Evolutionary conservation across 2,329 filamentous ascomycete species (phyloP), one percentile per base, ranked within the genome.

Genomic region (Aspergillus japonicus): DNA sequence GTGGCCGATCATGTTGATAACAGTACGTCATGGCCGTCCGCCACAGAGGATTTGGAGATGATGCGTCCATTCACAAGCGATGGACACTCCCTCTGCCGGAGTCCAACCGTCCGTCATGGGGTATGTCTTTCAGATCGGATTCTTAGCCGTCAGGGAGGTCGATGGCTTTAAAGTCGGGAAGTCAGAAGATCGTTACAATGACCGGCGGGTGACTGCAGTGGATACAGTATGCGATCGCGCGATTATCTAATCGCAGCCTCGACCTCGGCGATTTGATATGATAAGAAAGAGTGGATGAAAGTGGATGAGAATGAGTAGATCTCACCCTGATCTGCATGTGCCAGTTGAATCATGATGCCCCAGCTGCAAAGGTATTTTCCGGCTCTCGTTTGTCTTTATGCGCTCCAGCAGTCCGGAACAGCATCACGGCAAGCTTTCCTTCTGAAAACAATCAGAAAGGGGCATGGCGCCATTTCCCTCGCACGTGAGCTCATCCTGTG

Each of bases 1-100:
- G 26, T 33, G 42, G 53, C 14, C 42, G 53, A 48, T 55, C 26
- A 33, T 16, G 26, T n/a, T 35, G 53, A 35, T 44, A 44, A 19
- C 5, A 19, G 39, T 48, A 55, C 53, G 53, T 55, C 53, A 55
- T 31, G 26, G n/a, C 31, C 42, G 42, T 23, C 42, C 26, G 53
- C 26, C 26, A 55, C 42, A 35, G 53, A 21, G 19, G n/a, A 16
- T 33, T n/a, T 21, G 53, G 5, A 19, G 44, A 33, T 35, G 26
- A 35, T 16, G n/a, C 23, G 26, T 7, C 10, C 24, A n/a, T 23
- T 14, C 11, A 4, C 5, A 5, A 5, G 29, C 10, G 26, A 39
- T 31, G 5, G 23, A 8, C 8, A 11, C 11, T 16, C 12, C 33
- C 21, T n/a, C 31, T 51, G 50, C 19, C n/a, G 12, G 21, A 24